phyloP scores from a whole-genome alignment of 2,329 filamentous ascomycete genomes.

The Verticillium zaregamsianum region DNA sequence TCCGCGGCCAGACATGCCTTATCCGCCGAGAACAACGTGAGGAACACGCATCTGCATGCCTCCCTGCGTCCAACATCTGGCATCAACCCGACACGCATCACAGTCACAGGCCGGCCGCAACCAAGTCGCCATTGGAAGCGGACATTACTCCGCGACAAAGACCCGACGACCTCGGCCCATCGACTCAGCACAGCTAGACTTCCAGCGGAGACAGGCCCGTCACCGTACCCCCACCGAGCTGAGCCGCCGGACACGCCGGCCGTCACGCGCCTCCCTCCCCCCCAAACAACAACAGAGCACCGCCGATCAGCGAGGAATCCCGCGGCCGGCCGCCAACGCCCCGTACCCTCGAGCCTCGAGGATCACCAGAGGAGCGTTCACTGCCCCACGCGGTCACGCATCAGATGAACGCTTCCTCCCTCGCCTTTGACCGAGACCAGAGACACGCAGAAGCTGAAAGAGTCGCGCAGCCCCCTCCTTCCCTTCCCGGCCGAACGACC shows the following conservation, averaged over 20 bases:
- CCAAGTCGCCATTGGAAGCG: background rate
- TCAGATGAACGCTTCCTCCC: background rate
- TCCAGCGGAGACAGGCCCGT: background rate
- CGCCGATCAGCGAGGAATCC: background rate
- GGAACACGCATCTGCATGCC: background rate
- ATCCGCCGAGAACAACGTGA: background rate
- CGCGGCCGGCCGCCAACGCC: background rate
- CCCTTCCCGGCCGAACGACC: background rate
- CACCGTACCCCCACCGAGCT: background rate
- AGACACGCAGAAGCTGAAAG: background rate
- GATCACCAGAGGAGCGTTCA: no score
- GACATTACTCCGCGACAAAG: background rate
- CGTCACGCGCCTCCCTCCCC: background rate
- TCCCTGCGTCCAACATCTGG: background rate
- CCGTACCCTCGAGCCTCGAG: background rate
- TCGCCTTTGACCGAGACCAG: background rate
- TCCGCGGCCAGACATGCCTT: background rate
- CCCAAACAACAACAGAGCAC: background rate
- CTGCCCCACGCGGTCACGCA: no score
- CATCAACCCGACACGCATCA: background rate
- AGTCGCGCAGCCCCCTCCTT: background rate
- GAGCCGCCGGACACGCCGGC: background rate
- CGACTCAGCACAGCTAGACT: background rate
- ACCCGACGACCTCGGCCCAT: background rate
- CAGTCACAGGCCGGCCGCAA: background rate